Evolutionary conservation across 2,329 filamentous ascomycete genomes (phyloP), one percentile per base, ranked within the genome.

Genomic region (Ophiognomonia clavigignenti-juglandacearum): DNA sequence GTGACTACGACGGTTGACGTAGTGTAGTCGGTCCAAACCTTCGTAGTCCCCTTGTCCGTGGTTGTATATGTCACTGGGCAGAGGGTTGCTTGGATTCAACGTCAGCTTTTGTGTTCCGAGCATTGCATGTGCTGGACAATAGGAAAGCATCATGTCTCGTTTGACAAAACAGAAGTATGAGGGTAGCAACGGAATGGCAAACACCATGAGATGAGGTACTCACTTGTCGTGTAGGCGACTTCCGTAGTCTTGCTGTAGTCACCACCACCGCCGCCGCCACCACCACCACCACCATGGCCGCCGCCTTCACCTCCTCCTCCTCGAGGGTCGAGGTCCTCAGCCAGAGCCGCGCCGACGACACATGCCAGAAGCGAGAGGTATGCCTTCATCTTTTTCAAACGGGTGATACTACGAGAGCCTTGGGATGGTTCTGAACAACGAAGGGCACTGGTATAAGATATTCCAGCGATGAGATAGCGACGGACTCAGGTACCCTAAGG

Each of bases 11-110:
- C 58, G 13, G 69, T 73, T 4, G 71, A 73, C 13, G 68, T 72
- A 13, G 68, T 69, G 50, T 62, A 62, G 27, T 63, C 58, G 6
- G 71, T 75, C 36, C 67, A 61, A 16, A 61, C 61, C 45, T 71
- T 68, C 18, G 72, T 73, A 19, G 66, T 68, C 23, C 52, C 69
- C 31, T 59, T 55, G 13, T 58, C 52, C 14, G 68, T 70, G 47
- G 66, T 57, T 11, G 71, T 74, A 27, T 64, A 61, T 9, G 70
- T 73, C 50, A 71, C 61, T 10, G 72, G 72, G 57, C 72, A 75
- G 41, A 70, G 62, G 4, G 70, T 73, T 11, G 67, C 64, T 19
- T 67, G 71, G 39, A 64, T 66, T 49, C 71, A 71, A 45, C 62
- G 16, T 51, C 14, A 51, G 42, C 31, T 45, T 16, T 29, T 38